Evolutionary conservation across 2,329 filamentous ascomycete species (phyloP).

Genomic region (Sporothrix curviconia): DNA sequence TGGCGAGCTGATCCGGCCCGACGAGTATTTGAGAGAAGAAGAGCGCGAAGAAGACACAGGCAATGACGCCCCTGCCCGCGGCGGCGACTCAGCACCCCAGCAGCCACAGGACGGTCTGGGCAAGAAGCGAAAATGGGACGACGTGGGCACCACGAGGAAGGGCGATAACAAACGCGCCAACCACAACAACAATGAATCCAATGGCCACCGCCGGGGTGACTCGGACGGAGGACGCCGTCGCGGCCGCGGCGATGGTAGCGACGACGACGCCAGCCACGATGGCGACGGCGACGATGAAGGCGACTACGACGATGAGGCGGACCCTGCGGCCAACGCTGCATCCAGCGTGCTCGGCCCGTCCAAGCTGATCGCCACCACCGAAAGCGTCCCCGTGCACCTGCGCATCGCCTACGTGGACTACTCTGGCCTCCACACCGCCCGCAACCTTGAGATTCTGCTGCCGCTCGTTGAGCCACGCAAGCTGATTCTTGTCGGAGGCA

Average conservation of each 20-base stretch:
- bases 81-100: constrained; percentile 36
- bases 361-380: constrained; percentile 61
- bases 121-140: constrained; percentile 92
- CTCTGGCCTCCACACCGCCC: constrained; percentile 84
- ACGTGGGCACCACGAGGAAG: constrained; percentile 37
- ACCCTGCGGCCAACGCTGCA: constrained; percentile 44
- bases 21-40: constrained; percentile 89
- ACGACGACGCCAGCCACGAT: background rate
- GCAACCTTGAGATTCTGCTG: constrained; percentile 89
- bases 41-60: constrained; percentile 69
- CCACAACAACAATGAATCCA: constrained; percentile 24
- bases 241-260: background rate
- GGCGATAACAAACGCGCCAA: constrained; percentile 51
- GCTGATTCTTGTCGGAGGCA: constrained; percentile 83
- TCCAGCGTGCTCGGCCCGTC: constrained; percentile 58
- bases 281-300: constrained; percentile 47
- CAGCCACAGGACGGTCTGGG: constrained; percentile 58
- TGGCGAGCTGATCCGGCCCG: constrained; percentile 85
- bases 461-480: constrained; percentile 91
- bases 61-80: constrained; percentile 46
- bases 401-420: constrained; percentile 87
- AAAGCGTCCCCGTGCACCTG: constrained; percentile 61
- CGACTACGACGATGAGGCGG: constrained; percentile 50
- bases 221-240: background rate
- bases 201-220: constrained; percentile 19